Conservation (phyloP, 2,329 filamentous ascomycete species). For the Botryosphaeria dothidea region DNA sequence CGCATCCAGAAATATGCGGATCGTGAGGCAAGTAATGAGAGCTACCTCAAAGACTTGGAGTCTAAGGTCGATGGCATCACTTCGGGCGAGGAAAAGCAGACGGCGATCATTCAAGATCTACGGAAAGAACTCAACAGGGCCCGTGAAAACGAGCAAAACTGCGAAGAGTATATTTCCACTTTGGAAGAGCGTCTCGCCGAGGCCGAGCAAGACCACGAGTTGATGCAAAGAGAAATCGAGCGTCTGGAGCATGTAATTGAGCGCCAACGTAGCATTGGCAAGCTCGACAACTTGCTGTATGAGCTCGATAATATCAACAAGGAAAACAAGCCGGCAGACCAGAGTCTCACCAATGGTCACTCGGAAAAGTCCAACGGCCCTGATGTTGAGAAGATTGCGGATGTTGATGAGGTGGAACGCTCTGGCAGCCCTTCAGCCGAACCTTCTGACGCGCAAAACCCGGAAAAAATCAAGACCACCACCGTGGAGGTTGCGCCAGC, state of each 20-base stretch:
- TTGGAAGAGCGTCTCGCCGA: slow-evolving; percentile 94
- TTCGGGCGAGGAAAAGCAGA: slow-evolving; percentile 89
- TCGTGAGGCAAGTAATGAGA: slow-evolving; percentile 86
- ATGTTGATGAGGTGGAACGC: slow-evolving; percentile 7
- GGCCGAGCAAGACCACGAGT: slow-evolving; percentile 89
- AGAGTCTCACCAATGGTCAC: slow-evolving; percentile 27
- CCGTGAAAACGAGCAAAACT: slow-evolving; percentile 84
- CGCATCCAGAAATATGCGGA: slow-evolving; percentile 92
- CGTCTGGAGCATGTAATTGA: slow-evolving; percentile 93
- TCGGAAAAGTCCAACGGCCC: slow-evolving; percentile 36
- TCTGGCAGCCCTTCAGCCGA: background rate
- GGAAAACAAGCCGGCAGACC: slow-evolving; percentile 27
- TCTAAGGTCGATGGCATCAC: slow-evolving; percentile 86
- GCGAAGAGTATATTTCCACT: slow-evolving; percentile 96
- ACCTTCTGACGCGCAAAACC: background rate
- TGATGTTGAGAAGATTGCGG: slow-evolving; percentile 25
- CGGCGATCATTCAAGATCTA: slow-evolving; percentile 79
- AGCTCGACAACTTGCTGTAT: slow-evolving; percentile 87
- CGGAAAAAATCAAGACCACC: slow-evolving; percentile 3
- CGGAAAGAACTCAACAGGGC: slow-evolving; percentile 88
- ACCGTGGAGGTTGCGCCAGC: slow-evolving; percentile 23
- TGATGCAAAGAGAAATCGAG: slow-evolving; percentile 97
- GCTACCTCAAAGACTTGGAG: slow-evolving; percentile 90
- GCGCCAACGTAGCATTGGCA: slow-evolving; percentile 90
- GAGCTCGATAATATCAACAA: slow-evolving; percentile 71